Percentiles rank a stretch among this genome's conserved stretches.
Conservation (phyloP, 108 stramenopile species). For the Thalassiosira profunda region DNA sequence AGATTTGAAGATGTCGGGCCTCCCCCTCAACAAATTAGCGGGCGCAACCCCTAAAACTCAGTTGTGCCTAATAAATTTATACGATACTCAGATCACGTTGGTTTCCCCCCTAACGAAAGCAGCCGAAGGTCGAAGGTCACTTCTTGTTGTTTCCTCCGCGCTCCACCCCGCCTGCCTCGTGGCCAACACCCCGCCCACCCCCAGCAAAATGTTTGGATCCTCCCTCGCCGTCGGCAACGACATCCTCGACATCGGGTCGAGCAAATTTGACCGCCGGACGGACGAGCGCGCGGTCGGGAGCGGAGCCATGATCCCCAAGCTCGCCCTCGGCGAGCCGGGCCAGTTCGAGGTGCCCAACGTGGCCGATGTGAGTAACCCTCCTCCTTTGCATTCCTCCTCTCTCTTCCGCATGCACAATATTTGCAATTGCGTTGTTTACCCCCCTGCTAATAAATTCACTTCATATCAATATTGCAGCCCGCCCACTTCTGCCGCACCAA, state of each 20-base stretch:
- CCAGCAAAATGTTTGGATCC: slow-evolving; percentile 45
- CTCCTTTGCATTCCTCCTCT: slow-evolving; percentile 2
- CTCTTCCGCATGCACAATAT: not conserved
- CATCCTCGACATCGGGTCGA: slow-evolving; percentile 84
- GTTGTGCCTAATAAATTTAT: too few species aligned
- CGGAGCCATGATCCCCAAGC: slow-evolving; percentile 51
- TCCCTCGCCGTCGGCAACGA: slow-evolving; percentile 46
- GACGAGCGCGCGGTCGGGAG: slow-evolving; percentile 43
- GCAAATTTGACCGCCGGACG: slow-evolving; percentile 52
- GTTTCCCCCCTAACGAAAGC: too few species aligned
- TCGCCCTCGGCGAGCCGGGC: slow-evolving; percentile 30
- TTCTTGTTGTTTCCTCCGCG: too few species aligned
- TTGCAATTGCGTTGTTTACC: not conserved
- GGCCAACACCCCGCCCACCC: not conserved
- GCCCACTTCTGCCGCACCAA: slow-evolving; percentile 86
- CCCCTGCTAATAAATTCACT: not conserved
- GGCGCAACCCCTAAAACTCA: too few species aligned
- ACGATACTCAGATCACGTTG: too few species aligned
- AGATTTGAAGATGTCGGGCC: too few species aligned
- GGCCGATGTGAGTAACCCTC: slow-evolving; percentile 60
- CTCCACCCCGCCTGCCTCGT: too few species aligned
- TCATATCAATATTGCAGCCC: slow-evolving; percentile 54
- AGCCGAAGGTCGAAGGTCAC: too few species aligned
- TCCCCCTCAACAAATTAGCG: too few species aligned
- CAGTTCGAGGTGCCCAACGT: slow-evolving; percentile 81